Conservation (phyloP, 2,329 filamentous ascomycete species). For the Calonectria henricotiae region DNA sequence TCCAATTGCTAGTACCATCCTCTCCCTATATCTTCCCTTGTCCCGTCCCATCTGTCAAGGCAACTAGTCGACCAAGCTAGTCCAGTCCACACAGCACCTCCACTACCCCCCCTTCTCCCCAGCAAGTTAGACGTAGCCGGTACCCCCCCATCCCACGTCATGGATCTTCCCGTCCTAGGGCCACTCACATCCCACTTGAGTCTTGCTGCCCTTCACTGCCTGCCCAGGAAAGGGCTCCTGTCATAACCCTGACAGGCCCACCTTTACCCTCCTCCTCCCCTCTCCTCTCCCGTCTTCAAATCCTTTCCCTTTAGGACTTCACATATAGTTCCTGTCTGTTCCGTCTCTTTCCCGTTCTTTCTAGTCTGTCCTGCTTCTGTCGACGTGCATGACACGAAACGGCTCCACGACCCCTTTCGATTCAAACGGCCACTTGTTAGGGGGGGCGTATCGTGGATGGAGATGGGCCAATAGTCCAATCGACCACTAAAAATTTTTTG, state of each 20-base stretch:
- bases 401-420: conserved; percentile 4
- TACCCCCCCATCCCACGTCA: conserved; percentile 14
- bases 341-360: not conserved
- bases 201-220: conserved; percentile 12
- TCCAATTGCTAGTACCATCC: not conserved
- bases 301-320: conserved; percentile 15
- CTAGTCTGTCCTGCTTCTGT: conserved; percentile 5
- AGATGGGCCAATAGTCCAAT: not conserved
- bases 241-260: conserved; percentile 19
- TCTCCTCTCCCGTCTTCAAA: conserved; percentile 1
- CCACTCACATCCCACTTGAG: conserved; percentile 12
- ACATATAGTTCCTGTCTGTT: conserved; percentile 8
- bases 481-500: not conserved
- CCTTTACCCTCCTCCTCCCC: conserved; percentile 12
- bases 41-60: conserved; percentile 16
- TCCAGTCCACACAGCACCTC: conserved; percentile 1
- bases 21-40: conserved; percentile 4
- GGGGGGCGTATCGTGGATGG: not conserved
- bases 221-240: conserved; percentile 19
- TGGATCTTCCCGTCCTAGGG: conserved; percentile 19
- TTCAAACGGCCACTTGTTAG: not conserved
- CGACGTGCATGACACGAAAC: conserved; percentile 12
- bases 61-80: conserved; percentile 4
- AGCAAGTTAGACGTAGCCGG: conserved; percentile 15
- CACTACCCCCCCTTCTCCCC: not conserved